Evolutionary conservation across 257 asterid species (phyloP), one percentile per base, ranked within the genome.

Genomic region (Echites panduratus): DNA sequence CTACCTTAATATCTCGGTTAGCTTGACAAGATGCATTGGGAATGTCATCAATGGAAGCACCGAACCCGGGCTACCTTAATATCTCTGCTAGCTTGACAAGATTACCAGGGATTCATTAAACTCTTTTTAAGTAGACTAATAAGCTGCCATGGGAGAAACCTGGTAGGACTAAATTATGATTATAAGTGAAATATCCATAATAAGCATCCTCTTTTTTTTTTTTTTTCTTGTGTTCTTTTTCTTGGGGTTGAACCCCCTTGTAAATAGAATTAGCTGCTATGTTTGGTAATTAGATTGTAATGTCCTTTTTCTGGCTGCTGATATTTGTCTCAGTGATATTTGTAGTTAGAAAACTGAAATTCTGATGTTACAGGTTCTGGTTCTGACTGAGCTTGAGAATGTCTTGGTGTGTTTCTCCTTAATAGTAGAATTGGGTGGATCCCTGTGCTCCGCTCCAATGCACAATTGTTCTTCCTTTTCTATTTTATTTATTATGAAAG

Each of bases 1-100:
- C 77, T 66, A 54, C 47, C 63, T 35, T 14, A 17, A 63, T 56
- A 35, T 47, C 66, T 27, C 48, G 49, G 62, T 29, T 43, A 58
- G 68, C 56, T 56, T 72, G 75, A 44, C 75, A 22, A 32, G 38
- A 32, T 32, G 38, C 38, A 3, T 32, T 1, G 38, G 38, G 38
- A 3, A 32, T 3, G 2, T 32, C 38, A 32, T 32, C 38, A 32
- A 32, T 32, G 38, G 38, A 32, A 32, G 1, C 3, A 32, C 38
- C 3, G 38, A 32, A 32, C n/a, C n/a, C n/a, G n/a, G n/a, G 38
- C 38, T 32, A n/a, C n/a, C n/a, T 32, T 32, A 32, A 32, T 32
- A 32, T 32, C 38, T 3, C 38, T 32, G 38, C 38, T 32, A 3
- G 38, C 38, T 32, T 32, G 75, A 44, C 75, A 22, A 66, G 75